These are phyloP conservation scores for Toxoplasma gondii DNA, from an alignment of 169 alveolate genomes.

Conservation along the genomic window DNA sequence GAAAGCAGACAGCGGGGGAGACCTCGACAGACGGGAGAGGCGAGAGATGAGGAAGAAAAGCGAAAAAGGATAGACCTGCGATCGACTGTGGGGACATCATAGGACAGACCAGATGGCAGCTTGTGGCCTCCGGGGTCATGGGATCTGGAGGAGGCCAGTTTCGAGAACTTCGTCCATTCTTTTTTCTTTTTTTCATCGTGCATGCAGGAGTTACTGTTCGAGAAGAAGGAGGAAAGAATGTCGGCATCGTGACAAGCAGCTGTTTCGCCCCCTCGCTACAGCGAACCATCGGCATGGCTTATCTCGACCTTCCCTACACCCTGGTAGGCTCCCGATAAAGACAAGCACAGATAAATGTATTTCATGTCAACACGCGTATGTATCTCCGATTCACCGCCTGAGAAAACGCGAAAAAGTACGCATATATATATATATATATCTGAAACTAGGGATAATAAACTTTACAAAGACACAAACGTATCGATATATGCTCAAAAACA, in stretches of 20 bases:
- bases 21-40: too few species aligned
- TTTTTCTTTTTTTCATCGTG: neutral
- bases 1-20: too few species aligned
- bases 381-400: too few species aligned
- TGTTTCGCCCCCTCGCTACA: slow-evolving; percentile 79
- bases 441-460: too few species aligned
- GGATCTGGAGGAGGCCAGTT: neutral
- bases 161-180: slow-evolving; percentile 11
- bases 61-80: too few species aligned
- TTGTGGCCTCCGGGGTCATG: neutral
- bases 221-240: slow-evolving; percentile 13
- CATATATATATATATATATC: neutral
- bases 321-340: neutral
- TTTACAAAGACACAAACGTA: too few species aligned
- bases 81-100: too few species aligned
- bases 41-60: neutral
- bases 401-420: too few species aligned
- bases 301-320: slow-evolving; percentile 66
- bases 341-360: too few species aligned
- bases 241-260: slow-evolving; percentile 84
- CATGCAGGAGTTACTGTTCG: slow-evolving; percentile 54
- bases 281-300: slow-evolving; percentile 81
- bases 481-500: too few species aligned
- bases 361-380: too few species aligned
- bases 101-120: too few species aligned